Base-by-base conservation (phyloP, 2,329 filamentous ascomycete species). In the Grosmannia penicillata region DNA sequence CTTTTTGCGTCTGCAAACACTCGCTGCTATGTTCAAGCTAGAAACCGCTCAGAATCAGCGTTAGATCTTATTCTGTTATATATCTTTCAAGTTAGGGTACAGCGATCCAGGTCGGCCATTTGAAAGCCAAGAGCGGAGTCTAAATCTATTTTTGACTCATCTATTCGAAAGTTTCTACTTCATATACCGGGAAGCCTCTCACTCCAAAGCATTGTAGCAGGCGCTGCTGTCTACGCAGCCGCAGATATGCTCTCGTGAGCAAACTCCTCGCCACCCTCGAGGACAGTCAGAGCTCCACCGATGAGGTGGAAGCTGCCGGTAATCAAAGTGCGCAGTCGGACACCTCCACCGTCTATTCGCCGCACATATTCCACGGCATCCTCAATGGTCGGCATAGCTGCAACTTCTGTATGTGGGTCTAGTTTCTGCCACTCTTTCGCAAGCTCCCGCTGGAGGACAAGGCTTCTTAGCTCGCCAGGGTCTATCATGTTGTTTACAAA, bases 401-500 rank as follows among this genome's bases (percentile, higher is more conserved):
- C 47, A 4, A 72, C 56, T 1, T 57, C 53, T 0, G 65, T 62
- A 5, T 39, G 33, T 0, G 67, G 61, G 33, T 72, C 67, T 14
- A 73, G 49, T 4, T 48, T 31, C 6, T 51, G 46, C 70, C 70
- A 74, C 39, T 58, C 61, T 7, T 65, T 60, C 0, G 68, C 69
- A 32, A 73, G 69, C 26, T 55, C 56, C 11, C 55, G 60, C 52
- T 74, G 70, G 8, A 68, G 61, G 1, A 61, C 65, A 47, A 74
- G 57, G 28, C 61, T 62, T 46, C 62, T 56, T 39, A 74, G 59
- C 23, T 63, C 63, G 8, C 57, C 58, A 6, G 69, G 63, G 41
- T 72, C 61, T 44, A 68, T 59, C 45, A 70, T 64, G 45, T 61
- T 57, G 48, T 75, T 75, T 42, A 75, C 65, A 48, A 74, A 72